Conservation (phyloP, 352 stramenopile species). For the Phytophthora macrochlamydospora region DNA sequence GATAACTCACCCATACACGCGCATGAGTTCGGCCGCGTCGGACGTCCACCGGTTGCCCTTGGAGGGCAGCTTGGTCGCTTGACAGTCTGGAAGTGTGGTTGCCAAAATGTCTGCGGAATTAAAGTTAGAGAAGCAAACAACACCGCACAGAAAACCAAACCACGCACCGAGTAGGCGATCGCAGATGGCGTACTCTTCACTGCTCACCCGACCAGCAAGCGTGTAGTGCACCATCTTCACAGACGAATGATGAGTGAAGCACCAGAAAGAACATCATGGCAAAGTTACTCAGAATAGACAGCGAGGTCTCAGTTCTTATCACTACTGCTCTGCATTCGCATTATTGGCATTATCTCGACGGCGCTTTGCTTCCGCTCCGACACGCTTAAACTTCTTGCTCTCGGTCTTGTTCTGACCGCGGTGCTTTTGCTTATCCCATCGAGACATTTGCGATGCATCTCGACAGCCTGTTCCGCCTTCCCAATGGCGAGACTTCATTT, state of each 20-base stretch:
- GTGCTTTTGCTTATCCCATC: conserved; percentile 77
- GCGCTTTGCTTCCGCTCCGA: conserved; percentile 62
- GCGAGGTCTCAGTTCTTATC: background rate
- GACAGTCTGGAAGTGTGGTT: conserved; percentile 56
- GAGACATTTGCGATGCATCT: conserved; percentile 62
- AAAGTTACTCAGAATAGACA: conserved; percentile 9
- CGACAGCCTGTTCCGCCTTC: conserved; percentile 81
- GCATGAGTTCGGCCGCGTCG: conserved; percentile 50
- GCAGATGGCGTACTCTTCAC: conserved; percentile 77
- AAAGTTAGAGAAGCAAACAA: background rate
- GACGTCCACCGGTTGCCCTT: conserved; percentile 48
- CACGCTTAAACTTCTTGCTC: conserved; percentile 80
- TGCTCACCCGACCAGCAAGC: conserved; percentile 67
- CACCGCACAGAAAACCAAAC: background rate
- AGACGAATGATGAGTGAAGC: background rate
- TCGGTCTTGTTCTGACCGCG: conserved; percentile 79
- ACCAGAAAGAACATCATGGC: background rate
- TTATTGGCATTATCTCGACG: conserved; percentile 32
- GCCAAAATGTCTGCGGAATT: conserved; percentile 54
- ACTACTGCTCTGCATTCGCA: conserved; percentile 18
- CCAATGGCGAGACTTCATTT: conserved; percentile 61
- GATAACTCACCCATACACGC: conserved; percentile 47
- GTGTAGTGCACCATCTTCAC: conserved; percentile 62
- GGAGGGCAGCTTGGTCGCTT: conserved; percentile 56
- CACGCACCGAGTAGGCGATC: conserved; percentile 66